These are phyloP conservation scores for Paramecium sexaurelia DNA, from an alignment of 73 alveolate species.

Conservation along the genomic window DNA sequence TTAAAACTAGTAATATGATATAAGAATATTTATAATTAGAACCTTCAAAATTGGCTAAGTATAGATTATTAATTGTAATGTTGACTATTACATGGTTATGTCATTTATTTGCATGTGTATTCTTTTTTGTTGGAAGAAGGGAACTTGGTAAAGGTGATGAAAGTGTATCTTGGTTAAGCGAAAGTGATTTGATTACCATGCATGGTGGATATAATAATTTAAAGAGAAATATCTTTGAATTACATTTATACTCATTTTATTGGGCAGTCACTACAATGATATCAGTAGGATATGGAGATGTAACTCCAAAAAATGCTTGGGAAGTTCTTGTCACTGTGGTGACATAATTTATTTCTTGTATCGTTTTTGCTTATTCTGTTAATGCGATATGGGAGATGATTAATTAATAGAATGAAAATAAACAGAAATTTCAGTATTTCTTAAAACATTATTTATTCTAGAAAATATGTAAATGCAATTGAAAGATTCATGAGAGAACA, in stretches of 20 bases:
- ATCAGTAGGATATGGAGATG: conserved; percentile 70
- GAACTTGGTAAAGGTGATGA: not conserved
- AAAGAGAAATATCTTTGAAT: not conserved
- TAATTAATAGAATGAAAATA: conserved; percentile 39
- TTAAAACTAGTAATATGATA: not conserved
- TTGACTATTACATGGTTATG: conserved; percentile 35
- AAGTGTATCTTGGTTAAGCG: not conserved
- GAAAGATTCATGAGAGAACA: conserved; percentile 64
- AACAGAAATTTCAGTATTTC: conserved; percentile 51
- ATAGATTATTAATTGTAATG: not conserved
- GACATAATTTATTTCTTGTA: conserved; percentile 57
- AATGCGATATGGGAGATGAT: conserved; percentile 67
- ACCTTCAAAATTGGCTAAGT: conserved; percentile 1
- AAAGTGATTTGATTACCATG: not conserved
- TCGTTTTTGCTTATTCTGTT: conserved; percentile 65
- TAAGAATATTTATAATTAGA: conserved; percentile 11
- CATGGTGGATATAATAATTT: not conserved
- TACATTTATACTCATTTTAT: conserved; percentile 40
- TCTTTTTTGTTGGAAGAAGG: conserved; percentile 21
- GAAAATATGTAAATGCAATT: conserved; percentile 64
- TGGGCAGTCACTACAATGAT: conserved; percentile 68
- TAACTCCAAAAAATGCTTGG: conserved; percentile 55
- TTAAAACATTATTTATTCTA: not conserved
- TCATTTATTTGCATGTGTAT: conserved; percentile 38
- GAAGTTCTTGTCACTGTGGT: conserved; percentile 60